phyloP scores from a whole-genome alignment of 768 basidiomycete species.

The Pholiota conissans region DNA sequence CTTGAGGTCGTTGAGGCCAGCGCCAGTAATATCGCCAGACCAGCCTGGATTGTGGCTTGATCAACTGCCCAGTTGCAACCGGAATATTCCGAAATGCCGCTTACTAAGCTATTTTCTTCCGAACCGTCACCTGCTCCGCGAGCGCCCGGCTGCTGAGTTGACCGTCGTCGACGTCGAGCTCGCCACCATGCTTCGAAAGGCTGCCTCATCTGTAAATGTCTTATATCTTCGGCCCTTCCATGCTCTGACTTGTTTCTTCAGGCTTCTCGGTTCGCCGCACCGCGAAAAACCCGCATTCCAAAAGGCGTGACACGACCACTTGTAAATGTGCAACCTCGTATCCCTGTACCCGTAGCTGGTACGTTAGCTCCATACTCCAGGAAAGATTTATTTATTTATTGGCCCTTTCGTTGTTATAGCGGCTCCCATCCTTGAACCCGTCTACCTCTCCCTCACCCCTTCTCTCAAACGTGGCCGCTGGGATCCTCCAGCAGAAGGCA shows the following conservation, averaged over 20 bases:
- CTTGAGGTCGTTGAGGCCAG: constrained; percentile 46
- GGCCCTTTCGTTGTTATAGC: constrained; percentile 8
- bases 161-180: constrained; percentile 11
- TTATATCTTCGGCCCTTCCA: background rate
- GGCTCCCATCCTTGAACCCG: constrained; percentile 34
- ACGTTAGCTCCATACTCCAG: background rate
- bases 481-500: constrained; percentile 38
- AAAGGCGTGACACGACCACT: constrained; percentile 17
- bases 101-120: constrained; percentile 33
- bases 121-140: constrained; percentile 18
- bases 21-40: constrained; percentile 32
- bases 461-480: constrained; percentile 47
- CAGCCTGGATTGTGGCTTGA: constrained; percentile 38
- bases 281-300: constrained; percentile 13
- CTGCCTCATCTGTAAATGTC: constrained; percentile 19
- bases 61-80: constrained; percentile 37
- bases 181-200: constrained; percentile 21
- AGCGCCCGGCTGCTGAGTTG: constrained; percentile 9
- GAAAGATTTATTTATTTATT: background rate
- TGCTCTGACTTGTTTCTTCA: constrained; percentile 1
- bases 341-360: constrained; percentile 19
- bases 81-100: constrained; percentile 23
- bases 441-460: constrained; percentile 63
- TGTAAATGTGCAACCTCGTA: constrained; percentile 20
- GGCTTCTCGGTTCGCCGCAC: constrained; percentile 16